These are phyloP conservation scores for Xylaria arbuscula DNA, from an alignment of 2,329 filamentous ascomycete genomes.

Conservation along the genomic window DNA sequence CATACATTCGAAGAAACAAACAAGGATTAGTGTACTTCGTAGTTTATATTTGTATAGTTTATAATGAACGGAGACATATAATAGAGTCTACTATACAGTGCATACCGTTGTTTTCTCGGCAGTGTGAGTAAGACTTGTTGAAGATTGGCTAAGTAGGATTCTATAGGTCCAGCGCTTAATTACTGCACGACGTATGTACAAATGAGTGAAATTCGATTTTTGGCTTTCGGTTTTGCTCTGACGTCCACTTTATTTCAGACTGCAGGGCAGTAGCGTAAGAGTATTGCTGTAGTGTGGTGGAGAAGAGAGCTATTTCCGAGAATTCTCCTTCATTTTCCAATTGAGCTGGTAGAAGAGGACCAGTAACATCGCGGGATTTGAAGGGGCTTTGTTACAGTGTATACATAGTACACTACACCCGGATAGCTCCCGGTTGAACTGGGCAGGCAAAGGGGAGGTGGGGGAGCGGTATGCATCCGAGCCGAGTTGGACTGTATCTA, in stretches of 20 bases:
- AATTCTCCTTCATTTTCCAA: conserved; percentile 29
- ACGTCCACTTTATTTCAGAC: conserved; percentile 2
- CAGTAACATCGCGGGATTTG: conserved; percentile 21
- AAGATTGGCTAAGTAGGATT: neutral
- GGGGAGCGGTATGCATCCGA: conserved; percentile 7
- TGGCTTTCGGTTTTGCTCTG: neutral
- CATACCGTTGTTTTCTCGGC: neutral
- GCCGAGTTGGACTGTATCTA: conserved; percentile 2
- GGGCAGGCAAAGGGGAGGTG: conserved; percentile 9
- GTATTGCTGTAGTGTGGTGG: conserved; percentile 18
- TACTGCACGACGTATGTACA: neutral
- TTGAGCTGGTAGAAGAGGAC: conserved; percentile 2
- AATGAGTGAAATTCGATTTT: conserved; percentile 8
- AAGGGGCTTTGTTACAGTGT: conserved; percentile 14
- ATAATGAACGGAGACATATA: neutral
- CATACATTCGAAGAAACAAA: neutral
- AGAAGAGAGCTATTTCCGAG: conserved; percentile 26
- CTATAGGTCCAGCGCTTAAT: neutral
- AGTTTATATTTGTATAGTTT: neutral
- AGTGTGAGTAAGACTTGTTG: neutral
- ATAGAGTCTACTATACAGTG: neutral
- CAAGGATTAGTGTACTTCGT: neutral
- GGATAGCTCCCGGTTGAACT: conserved; percentile 14
- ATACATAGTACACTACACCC: neutral
- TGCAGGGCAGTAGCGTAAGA: conserved; percentile 26